Base-by-base conservation (phyloP, 2,329 filamentous ascomycete genomes). In the Ampelomyces quisqualis region DNA sequence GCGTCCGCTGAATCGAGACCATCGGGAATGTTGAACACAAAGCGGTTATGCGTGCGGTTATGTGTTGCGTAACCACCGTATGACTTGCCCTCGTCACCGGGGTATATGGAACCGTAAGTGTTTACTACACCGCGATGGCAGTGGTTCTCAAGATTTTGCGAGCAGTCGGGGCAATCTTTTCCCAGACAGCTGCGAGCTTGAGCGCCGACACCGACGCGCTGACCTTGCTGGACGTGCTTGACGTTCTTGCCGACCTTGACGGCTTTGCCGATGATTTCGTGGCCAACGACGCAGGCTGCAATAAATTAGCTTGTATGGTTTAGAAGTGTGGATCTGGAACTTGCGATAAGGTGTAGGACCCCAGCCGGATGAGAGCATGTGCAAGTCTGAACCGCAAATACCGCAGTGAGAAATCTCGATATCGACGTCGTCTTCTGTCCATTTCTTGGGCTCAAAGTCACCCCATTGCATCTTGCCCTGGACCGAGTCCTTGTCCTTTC, bases 11-110 rank as follows among this genome's bases (percentile, higher is more conserved):
- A 72, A 47, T 72, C 60, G 29, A 93, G 77, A 28, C 75, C 79
- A 11, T 89, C 86, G n/a, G 88, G 88, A 47, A 94, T 90, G 53
- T 83, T 83, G 65, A 81, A 76, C 8, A 76, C 76, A 61, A 78
- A 90, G 72, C 88, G 84, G 68, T 88, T 84, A 66, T 90, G 85
- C 1, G 82, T 80, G 50, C 85, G 77, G 28, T 87, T 77, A 63
- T 88, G 79, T 29, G 75, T 79, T 3, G 79, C 71, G 62, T 84
- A 85, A 14, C 82, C 81, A 33, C 82, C 82, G 57, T 82, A 80
- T 9, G 79, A 74, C 46, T 84, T 73, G 21, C 55, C 55, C 43
- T 84, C 80, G 35, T 82, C 84, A 45, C 72, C 69, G 4, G 66
- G 65, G 57, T 76, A 75, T 7, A 63, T 54, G 19, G 67, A 64